Evolutionary conservation across 495 filamentous ascomycete genomes (phyloP).

Genomic region (Hypoxylon lienhwacheense): DNA sequence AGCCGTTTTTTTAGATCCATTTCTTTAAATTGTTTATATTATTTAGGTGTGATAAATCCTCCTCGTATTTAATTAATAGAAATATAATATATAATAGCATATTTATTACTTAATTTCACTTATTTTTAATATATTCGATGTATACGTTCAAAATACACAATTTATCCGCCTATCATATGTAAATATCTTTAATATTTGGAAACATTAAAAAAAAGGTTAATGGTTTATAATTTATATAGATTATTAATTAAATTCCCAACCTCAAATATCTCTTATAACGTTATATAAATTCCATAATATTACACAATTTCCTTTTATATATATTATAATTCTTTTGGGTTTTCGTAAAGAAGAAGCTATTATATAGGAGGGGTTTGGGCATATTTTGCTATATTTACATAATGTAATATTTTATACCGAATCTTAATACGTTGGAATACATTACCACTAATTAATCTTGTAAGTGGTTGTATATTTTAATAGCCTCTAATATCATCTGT

Average conservation of each 20-base stretch:
- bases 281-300: not conserved
- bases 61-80: not conserved
- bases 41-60: not conserved
- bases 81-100: not conserved
- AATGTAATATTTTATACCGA: not conserved
- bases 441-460: not conserved
- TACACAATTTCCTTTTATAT: not conserved
- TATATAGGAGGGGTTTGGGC: not conserved
- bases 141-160: not conserved
- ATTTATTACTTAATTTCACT: not conserved
- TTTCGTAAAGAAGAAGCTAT: not conserved
- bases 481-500: not conserved
- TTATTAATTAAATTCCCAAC: not conserved
- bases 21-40: not conserved
- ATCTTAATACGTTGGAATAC: not conserved
- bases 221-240: not conserved
- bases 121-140: not conserved
- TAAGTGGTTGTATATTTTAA: not conserved
- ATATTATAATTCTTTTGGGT: not conserved
- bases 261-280: not conserved
- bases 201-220: not conserved
- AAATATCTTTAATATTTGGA: not conserved
- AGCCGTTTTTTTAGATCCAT: not conserved
- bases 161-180: not conserved
- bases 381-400: not conserved